Evolutionary conservation across 108 stramenopile species (phyloP).

Genomic region (Poteriospumella lacustris): DNA sequence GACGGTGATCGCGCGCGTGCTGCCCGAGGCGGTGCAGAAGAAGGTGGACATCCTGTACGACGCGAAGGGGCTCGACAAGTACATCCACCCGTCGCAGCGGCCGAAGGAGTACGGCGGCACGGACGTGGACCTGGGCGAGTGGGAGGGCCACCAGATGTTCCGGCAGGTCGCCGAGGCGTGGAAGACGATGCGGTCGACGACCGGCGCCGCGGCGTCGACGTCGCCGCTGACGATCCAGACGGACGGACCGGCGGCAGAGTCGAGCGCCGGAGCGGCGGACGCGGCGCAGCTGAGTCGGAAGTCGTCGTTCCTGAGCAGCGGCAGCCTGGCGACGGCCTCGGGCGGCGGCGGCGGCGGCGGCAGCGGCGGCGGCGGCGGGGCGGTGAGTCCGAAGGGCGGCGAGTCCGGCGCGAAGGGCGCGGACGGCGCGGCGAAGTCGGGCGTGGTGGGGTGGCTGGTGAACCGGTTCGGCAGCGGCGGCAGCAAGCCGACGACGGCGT

Average conservation of each 20-base stretch:
- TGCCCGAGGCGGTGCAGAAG: slow-evolving; percentile 22
- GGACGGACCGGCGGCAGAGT: too few species aligned
- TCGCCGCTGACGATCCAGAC: too few species aligned
- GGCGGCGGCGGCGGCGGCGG: background rate
- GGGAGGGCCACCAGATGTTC: background rate
- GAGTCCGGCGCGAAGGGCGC: background rate
- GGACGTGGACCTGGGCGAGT: background rate
- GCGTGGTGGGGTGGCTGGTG: background rate
- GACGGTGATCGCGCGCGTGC: slow-evolving; percentile 11
- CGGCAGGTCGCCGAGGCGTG: background rate
- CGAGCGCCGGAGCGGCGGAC: too few species aligned
- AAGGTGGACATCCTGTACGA: slow-evolving; percentile 17
- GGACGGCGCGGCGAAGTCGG: background rate
- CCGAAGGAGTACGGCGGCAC: slow-evolving; percentile 13
- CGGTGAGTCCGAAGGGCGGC: background rate
- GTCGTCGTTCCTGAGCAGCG: too few species aligned
- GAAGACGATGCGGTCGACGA: background rate
- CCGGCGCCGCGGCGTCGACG: too few species aligned
- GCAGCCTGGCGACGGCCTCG: background rate
- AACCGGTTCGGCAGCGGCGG: too few species aligned
- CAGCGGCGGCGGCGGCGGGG: background rate
- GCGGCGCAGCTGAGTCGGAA: background rate
- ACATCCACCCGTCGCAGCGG: slow-evolving; percentile 11
- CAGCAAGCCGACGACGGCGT: background rate
- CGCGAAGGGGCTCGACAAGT: background rate